A percentile compares a stretch with the other conserved stretches of the same genome.
These are phyloP conservation scores for Colletotrichum sp. DNA, from an alignment of 2,329 filamentous ascomycete genomes.

Conservation along the genomic window DNA sequence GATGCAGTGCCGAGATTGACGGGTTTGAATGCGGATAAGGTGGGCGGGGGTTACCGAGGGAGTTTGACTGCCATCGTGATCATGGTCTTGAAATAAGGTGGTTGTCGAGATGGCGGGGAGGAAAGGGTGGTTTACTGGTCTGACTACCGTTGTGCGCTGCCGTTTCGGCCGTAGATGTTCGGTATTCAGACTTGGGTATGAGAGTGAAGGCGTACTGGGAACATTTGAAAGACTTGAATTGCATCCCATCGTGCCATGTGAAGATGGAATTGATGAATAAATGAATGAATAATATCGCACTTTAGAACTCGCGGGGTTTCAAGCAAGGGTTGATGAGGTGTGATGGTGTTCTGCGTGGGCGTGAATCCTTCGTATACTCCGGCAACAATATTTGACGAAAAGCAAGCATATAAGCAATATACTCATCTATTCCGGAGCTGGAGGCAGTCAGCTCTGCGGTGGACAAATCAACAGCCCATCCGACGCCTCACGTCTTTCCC, in stretches of 20 bases:
- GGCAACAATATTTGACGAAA: not conserved
- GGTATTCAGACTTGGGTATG: not conserved
- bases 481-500: not conserved
- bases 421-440: fast-evolving
- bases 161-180: not conserved
- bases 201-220: fast-evolving
- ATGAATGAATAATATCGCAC: not conserved
- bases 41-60: not conserved
- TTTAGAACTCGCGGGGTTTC: fast-evolving
- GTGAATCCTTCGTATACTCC: not conserved
- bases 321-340: not conserved
- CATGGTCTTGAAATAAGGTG: fast-evolving
- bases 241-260: fast-evolving
- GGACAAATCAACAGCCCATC: fast-evolving
- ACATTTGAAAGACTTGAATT: fast-evolving
- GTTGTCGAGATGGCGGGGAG: not conserved
- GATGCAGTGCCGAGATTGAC: not conserved
- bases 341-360: not conserved
- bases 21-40: not conserved
- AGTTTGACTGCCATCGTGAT: not conserved
- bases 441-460: not conserved
- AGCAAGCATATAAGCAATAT: not conserved
- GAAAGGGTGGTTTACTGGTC: not conserved
- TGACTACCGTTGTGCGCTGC: not conserved
- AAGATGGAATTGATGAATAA: not conserved